Evolutionary conservation across 2,329 filamentous ascomycete genomes (phyloP), one percentile per base, ranked within the genome.

Genomic region (Sodiomyces alkalinus): DNA sequence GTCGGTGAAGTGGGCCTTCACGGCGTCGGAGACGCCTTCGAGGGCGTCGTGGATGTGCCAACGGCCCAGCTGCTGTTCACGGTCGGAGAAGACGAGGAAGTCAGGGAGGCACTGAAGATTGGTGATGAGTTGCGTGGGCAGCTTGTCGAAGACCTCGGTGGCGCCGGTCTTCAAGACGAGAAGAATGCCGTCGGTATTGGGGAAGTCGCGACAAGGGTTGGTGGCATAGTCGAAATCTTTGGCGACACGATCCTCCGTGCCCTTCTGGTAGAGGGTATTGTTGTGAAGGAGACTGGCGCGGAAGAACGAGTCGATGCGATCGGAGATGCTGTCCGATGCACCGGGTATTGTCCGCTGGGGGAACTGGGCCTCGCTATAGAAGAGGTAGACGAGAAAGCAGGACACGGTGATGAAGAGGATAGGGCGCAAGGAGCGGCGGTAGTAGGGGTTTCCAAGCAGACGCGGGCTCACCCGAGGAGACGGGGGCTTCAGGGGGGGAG

Each of bases 151-250:
- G 9, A 60, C 52, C 41, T 71, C 66, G 23, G 64, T 68, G 3
- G 66, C 64, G 25, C 68, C 67, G 2, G 68, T 72, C 48, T 73
- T 73, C 51, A 74, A 61, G 31, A 72, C 55, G 17, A 72, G 47
- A 18, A 62, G 51, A 24, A 65, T 51, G 33, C 55, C 53, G 17
- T 57, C 47, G 20, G 53, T 54, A 30, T 54, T 39, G 8, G 58
- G 57, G 28, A 64, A 58, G 33, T 46, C 46, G 23, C 47, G 44
- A 39, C 61, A 65, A 2, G 48, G 44, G n/a, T 23, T 29, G 11
- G 41, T 36, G 33, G 41, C 50, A 21, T 53, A 51, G 37, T 55
- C 53, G 29, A 48, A 53, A 21, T 48, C 48, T 25, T 46, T 39
- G 15, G 50, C 38, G 21, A 55, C 46, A 26, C 40, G 35, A 14